phyloP scores from a whole-genome alignment of 1,139 yeast genomes.

The Saccharomyces hybrid region DNA sequence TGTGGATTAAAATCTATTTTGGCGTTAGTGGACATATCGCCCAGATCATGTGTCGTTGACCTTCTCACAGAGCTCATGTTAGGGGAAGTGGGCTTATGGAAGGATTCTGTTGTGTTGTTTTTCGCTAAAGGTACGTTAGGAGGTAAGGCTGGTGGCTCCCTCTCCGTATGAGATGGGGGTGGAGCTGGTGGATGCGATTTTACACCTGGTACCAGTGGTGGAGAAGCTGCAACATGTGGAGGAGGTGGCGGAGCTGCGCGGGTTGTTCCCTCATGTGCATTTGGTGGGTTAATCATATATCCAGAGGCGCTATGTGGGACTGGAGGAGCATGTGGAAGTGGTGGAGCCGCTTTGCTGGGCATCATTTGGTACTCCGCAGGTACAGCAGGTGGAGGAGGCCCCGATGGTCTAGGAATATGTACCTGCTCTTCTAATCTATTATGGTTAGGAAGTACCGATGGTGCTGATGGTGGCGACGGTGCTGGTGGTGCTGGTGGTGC shows the following conservation, averaged over 20 bases:
- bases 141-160: slow-evolving; percentile 10
- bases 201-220: neutral
- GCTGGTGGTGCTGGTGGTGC: slow-evolving; percentile 5
- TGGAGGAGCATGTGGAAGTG: slow-evolving; percentile 3
- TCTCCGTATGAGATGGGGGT: neutral
- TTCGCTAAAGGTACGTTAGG: slow-evolving; percentile 4
- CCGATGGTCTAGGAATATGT: too few relatives aligned
- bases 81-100: neutral
- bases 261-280: too few relatives aligned
- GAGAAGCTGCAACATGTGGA: neutral
- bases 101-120: neutral
- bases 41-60: slow-evolving; percentile 11
- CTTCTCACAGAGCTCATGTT: slow-evolving; percentile 5
- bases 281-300: too few relatives aligned
- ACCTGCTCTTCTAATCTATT: neutral
- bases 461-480: neutral
- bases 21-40: slow-evolving; percentile 8
- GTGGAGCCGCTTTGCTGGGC: neutral
- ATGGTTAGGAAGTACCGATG: neutral
- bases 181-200: neutral
- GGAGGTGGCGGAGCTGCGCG: neutral
- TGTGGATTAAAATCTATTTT: slow-evolving; percentile 32
- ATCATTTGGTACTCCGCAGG: neutral
- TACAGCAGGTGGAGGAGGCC: neutral
- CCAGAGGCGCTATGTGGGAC: neutral